phyloP scores from a whole-genome alignment of 768 basidiomycete species.

The Leccinellum rugosiceps region DNA sequence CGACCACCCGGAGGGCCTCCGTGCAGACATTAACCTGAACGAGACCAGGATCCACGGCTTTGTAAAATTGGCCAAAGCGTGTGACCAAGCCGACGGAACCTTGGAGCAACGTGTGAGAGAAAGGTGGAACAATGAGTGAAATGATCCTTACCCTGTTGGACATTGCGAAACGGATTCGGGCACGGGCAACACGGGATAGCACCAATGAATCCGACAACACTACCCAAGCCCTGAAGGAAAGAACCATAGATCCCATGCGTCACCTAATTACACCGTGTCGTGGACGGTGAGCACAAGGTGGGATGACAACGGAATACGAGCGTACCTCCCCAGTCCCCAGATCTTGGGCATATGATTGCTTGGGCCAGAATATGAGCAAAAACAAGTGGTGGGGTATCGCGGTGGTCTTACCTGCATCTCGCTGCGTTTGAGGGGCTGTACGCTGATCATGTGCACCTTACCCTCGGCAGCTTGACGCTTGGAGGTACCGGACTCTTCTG shows the following conservation, averaged over 20 bases:
- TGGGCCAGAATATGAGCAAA: slow-evolving; percentile 4
- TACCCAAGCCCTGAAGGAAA: slow-evolving; percentile 68
- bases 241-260: slow-evolving; percentile 87
- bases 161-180: slow-evolving; percentile 83
- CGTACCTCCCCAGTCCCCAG: slow-evolving; percentile 62
- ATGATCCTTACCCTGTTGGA: slow-evolving; percentile 64
- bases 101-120: slow-evolving; percentile 30
- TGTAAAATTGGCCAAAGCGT: slow-evolving; percentile 96
- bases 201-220: slow-evolving; percentile 62
- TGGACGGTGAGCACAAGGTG: background rate
- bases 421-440: slow-evolving; percentile 79
- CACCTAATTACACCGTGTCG: slow-evolving; percentile 41
- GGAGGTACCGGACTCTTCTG: slow-evolving; percentile 48
- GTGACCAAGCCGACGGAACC: slow-evolving; percentile 89
- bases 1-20: slow-evolving; percentile 80
- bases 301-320: background rate
- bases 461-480: slow-evolving; percentile 30
- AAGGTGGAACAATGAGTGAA: slow-evolving; percentile 1
- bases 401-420: slow-evolving; percentile 77
- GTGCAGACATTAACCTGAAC: slow-evolving; percentile 94
- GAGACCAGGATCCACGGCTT: slow-evolving; percentile 89
- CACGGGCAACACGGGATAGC: slow-evolving; percentile 81
- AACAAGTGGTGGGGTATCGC: background rate
- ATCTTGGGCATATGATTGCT: slow-evolving; percentile 94
- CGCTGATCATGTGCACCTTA: slow-evolving; percentile 56